These are phyloP conservation scores for Euphorbia celastroides DNA, from an alignment of 441 rosid species.

Conservation along the genomic window DNA sequence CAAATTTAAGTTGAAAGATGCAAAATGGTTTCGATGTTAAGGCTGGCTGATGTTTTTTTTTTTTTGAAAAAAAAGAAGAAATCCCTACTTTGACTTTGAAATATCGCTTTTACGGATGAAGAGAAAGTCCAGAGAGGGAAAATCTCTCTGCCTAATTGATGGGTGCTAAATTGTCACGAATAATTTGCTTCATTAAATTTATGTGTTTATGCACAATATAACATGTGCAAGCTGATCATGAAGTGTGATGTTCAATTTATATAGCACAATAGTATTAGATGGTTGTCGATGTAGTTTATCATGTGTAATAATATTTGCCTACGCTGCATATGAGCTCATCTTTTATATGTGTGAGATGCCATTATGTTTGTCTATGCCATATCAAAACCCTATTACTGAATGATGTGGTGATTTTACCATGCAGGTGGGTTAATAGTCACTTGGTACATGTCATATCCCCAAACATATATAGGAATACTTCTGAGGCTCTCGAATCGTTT, in stretches of 20 bases:
- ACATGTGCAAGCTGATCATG: neutral
- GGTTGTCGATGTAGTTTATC: neutral
- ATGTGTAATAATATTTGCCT: neutral
- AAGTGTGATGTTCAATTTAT: neutral
- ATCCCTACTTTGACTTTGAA: neutral
- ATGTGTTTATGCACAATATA: neutral
- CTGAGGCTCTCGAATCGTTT: constrained; percentile 90
- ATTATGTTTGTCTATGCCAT: neutral
- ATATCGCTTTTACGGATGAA: neutral
- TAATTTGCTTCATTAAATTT: neutral
- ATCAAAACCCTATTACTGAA: neutral
- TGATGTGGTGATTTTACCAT: constrained; percentile 9
- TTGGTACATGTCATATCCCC: constrained; percentile 90
- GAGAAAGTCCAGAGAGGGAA: neutral
- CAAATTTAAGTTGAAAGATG: no score
- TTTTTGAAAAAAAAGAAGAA: no score
- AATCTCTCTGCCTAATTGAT: neutral
- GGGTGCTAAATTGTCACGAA: neutral
- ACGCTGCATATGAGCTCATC: neutral
- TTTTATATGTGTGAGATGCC: neutral
- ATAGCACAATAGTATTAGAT: neutral
- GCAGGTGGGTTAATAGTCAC: constrained; percentile 92
- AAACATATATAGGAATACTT: constrained; percentile 65
- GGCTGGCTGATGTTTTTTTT: no score
- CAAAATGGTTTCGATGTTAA: no score